Evolutionary conservation across 2,329 filamentous ascomycete genomes (phyloP).

Genomic region (Macrophomina phaseolina): DNA sequence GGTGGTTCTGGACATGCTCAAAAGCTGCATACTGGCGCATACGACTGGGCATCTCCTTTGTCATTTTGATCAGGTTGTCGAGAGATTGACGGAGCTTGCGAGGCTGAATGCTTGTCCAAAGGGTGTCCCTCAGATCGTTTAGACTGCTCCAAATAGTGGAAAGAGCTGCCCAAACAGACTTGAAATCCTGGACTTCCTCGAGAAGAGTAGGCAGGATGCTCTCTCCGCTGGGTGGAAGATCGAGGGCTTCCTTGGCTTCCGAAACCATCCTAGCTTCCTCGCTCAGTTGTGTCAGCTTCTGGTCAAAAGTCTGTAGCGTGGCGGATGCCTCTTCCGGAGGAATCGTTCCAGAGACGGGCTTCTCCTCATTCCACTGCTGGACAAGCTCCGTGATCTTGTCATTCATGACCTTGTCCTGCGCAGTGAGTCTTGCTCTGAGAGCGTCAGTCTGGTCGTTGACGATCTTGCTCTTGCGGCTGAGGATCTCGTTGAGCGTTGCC

Average conservation of each 20-base stretch:
- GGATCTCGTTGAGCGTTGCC: slow-evolving; percentile 89
- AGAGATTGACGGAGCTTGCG: slow-evolving; percentile 89
- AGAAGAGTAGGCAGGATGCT: slow-evolving; percentile 83
- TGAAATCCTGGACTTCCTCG: slow-evolving; percentile 98
- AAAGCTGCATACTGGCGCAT: slow-evolving; percentile 99
- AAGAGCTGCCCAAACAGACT: slow-evolving; percentile 95
- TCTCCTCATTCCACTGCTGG: slow-evolving; percentile 91
- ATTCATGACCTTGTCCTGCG: slow-evolving; percentile 89
- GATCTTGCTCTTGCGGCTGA: slow-evolving; percentile 90
- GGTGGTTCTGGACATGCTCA: slow-evolving; percentile 92
- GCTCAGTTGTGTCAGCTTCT: slow-evolving; percentile 81
- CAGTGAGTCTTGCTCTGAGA: slow-evolving; percentile 89
- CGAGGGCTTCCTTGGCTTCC: slow-evolving; percentile 95
- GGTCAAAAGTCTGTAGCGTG: slow-evolving; percentile 82
- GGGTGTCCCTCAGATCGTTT: slow-evolving; percentile 87
- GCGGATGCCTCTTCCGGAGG: slow-evolving; percentile 86
- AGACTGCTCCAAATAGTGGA: slow-evolving; percentile 97
- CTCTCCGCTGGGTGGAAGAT: slow-evolving; percentile 80
- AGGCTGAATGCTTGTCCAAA: slow-evolving; percentile 96
- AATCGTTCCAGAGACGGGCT: slow-evolving; percentile 93
- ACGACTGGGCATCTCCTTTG: slow-evolving; percentile 97
- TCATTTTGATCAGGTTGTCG: slow-evolving; percentile 94
- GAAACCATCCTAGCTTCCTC: slow-evolving; percentile 91
- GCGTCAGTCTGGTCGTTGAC: slow-evolving; percentile 97
- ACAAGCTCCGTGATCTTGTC: slow-evolving; percentile 88